phyloP scores from a whole-genome alignment of 495 filamentous ascomycete species.

The Oidiodendron maius region DNA sequence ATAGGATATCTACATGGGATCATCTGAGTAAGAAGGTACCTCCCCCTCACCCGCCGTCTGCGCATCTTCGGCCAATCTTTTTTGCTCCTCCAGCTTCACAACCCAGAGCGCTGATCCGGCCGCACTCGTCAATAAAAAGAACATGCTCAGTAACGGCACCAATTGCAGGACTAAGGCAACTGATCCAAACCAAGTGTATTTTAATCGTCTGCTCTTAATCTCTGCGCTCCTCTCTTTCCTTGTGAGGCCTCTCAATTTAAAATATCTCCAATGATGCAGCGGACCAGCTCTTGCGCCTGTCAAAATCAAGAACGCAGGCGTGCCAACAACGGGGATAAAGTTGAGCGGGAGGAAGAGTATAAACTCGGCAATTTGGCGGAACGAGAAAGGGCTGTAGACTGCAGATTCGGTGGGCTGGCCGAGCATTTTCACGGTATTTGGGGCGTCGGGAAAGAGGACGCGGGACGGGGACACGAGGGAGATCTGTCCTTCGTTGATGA shows the following conservation, averaged over 20 bases:
- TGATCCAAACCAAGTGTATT: slow-evolving; percentile 52
- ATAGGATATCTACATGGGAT: slow-evolving; percentile 19
- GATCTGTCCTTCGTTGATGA: slow-evolving; percentile 43
- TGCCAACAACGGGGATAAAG: slow-evolving; percentile 81
- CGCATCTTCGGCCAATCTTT: slow-evolving; percentile 16
- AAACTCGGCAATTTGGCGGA: slow-evolving; percentile 73
- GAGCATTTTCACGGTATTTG: slow-evolving; percentile 61
- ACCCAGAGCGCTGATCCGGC: slow-evolving; percentile 86
- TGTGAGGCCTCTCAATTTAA: slow-evolving; percentile 69
- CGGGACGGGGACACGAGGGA: slow-evolving; percentile 65
- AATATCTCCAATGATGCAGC: slow-evolving; percentile 64
- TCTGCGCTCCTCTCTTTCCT: slow-evolving; percentile 57
- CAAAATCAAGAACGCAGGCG: slow-evolving; percentile 69
- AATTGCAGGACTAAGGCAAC: slow-evolving; percentile 58
- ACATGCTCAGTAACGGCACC: slow-evolving; percentile 76
- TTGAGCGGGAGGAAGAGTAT: slow-evolving; percentile 80
- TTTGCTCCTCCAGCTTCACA: slow-evolving; percentile 43
- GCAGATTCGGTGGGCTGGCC: slow-evolving; percentile 68
- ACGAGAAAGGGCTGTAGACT: slow-evolving; percentile 60
- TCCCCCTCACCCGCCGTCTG: slow-evolving; percentile 7
- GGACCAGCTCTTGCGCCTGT: slow-evolving; percentile 55
- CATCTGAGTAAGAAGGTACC: slow-evolving; percentile 18
- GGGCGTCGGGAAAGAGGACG: slow-evolving; percentile 53
- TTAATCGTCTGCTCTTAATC: slow-evolving; percentile 63
- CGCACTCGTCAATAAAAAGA: slow-evolving; percentile 76